Percentiles rank a stretch among this genome's conserved stretches.
These are phyloP conservation scores for Cymodocea nodosa DNA, from an alignment of 116 monocot genomes.

Conservation along the genomic window DNA sequence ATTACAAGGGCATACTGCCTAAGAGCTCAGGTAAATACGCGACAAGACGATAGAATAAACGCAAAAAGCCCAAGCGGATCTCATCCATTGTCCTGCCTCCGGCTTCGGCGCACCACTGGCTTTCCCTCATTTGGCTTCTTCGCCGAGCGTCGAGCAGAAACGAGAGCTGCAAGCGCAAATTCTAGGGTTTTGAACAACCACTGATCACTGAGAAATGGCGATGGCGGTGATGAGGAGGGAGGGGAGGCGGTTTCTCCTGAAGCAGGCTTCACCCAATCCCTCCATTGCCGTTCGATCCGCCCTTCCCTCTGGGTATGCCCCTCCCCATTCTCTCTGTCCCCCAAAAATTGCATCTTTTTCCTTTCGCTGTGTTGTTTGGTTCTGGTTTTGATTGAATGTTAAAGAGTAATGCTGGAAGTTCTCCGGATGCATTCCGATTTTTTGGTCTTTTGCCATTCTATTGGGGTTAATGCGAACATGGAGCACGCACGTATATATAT, in stretches of 20 bases:
- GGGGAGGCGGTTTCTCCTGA: slow-evolving; percentile 32
- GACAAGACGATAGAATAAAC: not conserved
- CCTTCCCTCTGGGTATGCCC: slow-evolving; percentile 21
- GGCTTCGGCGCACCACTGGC: not conserved
- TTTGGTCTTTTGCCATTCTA: too few relatives aligned
- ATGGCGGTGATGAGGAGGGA: slow-evolving; percentile 43
- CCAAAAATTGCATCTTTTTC: slow-evolving; percentile 4
- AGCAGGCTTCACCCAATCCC: slow-evolving; percentile 9
- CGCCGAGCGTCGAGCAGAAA: not conserved
- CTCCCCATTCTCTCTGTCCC: too few relatives aligned
- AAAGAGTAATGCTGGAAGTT: too few relatives aligned
- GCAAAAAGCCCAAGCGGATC: not conserved
- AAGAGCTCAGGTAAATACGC: too few relatives aligned
- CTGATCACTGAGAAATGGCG: slow-evolving; percentile 19
- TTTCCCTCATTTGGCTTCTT: not conserved
- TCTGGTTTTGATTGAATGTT: too few relatives aligned
- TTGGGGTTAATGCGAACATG: too few relatives aligned
- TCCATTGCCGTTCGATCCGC: slow-evolving; percentile 16
- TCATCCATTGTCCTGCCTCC: not conserved
- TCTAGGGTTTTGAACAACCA: not conserved
- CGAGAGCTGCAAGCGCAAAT: not conserved
- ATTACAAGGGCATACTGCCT: too few relatives aligned
- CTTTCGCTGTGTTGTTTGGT: too few relatives aligned
- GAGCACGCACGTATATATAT: too few relatives aligned
- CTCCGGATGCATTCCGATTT: too few relatives aligned